Conservation (phyloP, 805 yeast species). For the Wickerhamiella australiensis region DNA sequence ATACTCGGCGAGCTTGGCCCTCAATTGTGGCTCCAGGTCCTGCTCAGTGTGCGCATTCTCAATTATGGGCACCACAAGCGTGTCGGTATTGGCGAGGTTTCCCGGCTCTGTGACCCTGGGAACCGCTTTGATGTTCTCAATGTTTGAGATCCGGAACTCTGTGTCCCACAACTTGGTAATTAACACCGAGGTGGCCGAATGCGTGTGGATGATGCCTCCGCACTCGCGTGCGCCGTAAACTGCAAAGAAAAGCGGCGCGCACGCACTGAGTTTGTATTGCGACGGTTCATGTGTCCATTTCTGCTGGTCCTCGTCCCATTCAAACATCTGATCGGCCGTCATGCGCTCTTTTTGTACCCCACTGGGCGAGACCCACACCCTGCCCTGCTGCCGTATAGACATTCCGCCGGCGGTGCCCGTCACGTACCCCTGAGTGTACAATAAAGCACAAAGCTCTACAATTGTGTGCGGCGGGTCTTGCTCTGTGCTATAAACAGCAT, state of each 20-base stretch:
- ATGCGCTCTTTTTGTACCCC: slow-evolving; percentile 90
- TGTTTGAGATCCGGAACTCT: slow-evolving; percentile 62
- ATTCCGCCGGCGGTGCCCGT: slow-evolving; percentile 97
- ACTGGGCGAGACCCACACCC: slow-evolving; percentile 77
- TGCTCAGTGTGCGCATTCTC: slow-evolving; percentile 86
- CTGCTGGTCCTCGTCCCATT: slow-evolving; percentile 44
- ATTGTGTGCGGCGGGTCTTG: slow-evolving; percentile 64
- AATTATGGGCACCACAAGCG: slow-evolving; percentile 73
- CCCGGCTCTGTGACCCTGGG: slow-evolving; percentile 61
- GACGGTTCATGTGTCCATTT: slow-evolving; percentile 50
- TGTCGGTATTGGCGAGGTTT: slow-evolving; percentile 58
- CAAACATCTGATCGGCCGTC: slow-evolving; percentile 65
- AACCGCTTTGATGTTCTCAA: slow-evolving; percentile 88
- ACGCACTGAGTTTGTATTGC: slow-evolving; percentile 74
- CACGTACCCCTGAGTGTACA: slow-evolving; percentile 79
- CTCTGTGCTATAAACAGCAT: slow-evolving; percentile 32
- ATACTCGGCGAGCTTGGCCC: slow-evolving; percentile 50
- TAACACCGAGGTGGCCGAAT: slow-evolving; percentile 80
- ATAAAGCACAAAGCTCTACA: slow-evolving; percentile 62
- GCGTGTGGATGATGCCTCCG: slow-evolving; percentile 95
- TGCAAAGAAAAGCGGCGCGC: slow-evolving; percentile 78
- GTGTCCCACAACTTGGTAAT: slow-evolving; percentile 55
- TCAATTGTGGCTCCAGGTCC: slow-evolving; percentile 52
- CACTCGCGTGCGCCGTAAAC: slow-evolving; percentile 53
- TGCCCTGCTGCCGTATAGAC: slow-evolving; percentile 48